Percentiles rank a stretch among this genome's conserved stretches.
These are phyloP conservation scores for Effrenium voratum DNA, from an alignment of 73 alveolate genomes.

Conservation along the genomic window DNA sequence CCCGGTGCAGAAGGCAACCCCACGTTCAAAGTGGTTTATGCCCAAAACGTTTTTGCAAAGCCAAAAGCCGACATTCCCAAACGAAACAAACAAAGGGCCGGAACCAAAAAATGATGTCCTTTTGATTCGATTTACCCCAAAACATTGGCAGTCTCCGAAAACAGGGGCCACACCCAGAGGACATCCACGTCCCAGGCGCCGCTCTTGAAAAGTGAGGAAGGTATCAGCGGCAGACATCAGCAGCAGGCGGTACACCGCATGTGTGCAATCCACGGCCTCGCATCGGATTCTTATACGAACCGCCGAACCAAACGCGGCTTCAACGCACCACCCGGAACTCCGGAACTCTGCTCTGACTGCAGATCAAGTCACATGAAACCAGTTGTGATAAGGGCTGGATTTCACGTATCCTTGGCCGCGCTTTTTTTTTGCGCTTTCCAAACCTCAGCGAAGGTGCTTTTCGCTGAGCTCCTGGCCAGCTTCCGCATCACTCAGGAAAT, in stretches of 20 bases:
- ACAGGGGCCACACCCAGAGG: neutral
- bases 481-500: conserved; percentile 74
- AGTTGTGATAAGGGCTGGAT: conserved; percentile 81
- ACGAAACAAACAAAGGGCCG: neutral
- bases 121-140: too few species aligned
- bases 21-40: too few species aligned
- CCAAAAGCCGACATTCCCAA: neutral
- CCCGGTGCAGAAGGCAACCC: too few species aligned
- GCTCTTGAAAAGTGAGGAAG: conserved; percentile 33
- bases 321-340: too few species aligned
- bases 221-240: conserved; percentile 48
- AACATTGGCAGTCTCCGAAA: too few species aligned
- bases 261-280: conserved; percentile 68
- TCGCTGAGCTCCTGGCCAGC: conserved; percentile 15
- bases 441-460: neutral
- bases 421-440: neutral
- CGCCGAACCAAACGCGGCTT: neutral
- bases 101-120: neutral
- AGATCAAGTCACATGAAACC: conserved; percentile 62
- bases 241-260: conserved; percentile 66
- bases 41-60: neutral
- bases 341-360: too few species aligned
- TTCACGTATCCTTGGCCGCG: conserved; percentile 42
- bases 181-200: neutral
- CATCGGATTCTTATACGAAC: neutral